Evolutionary conservation across 495 filamentous ascomycete genomes (phyloP), one percentile per base, ranked within the genome.

Genomic region (Achaetomiella virescens): DNA sequence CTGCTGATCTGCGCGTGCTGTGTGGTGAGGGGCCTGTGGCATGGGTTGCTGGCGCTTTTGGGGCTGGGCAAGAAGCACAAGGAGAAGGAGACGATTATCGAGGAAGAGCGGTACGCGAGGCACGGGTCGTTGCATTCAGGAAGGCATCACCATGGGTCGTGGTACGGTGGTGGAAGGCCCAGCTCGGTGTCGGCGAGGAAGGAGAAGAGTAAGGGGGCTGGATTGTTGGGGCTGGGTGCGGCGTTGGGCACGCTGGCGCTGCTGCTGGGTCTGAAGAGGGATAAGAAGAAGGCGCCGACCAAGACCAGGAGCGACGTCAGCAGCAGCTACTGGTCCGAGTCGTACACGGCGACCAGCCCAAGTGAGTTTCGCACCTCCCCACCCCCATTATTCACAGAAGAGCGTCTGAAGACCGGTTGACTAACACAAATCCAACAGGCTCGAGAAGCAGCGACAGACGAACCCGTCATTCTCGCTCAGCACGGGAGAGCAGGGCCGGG

Each of bases 211-310:
- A 64, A 61, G 57, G 79, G 83, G 35, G 69, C 68, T 1, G 78
- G 77, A 29, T 73, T 83, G 63, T 72, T 86, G 15, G 81, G 78
- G 37, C 63, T 81, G 44, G 84, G 80, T 6, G 86, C 84, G 11
- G 75, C 84, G 2, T 71, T 90, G 36, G 81, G 81, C 45, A 84
- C 81, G 21, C 66, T 90, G 59, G 85, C 85, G 49, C 70, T 91
- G 24, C 75, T 88, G 37, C 75, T 96, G 46, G 91, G 89, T n/a
- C 61, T 95, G 68, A 87, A 81, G 75, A 81, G 85, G 61, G 79
- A 87, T 48, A 73, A 79, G 71, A 81, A 70, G 71, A 35, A 61
- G 45, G 60, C 61, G 24, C 14, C 36, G 17, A 68, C 64, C 66
- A 76, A 63, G 73, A 72, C 73, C 56, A 74, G 71, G 54, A 77